Evolutionary conservation across 2,329 filamentous ascomycete species (phyloP).

Genomic region (Coniochaeta sp.): DNA sequence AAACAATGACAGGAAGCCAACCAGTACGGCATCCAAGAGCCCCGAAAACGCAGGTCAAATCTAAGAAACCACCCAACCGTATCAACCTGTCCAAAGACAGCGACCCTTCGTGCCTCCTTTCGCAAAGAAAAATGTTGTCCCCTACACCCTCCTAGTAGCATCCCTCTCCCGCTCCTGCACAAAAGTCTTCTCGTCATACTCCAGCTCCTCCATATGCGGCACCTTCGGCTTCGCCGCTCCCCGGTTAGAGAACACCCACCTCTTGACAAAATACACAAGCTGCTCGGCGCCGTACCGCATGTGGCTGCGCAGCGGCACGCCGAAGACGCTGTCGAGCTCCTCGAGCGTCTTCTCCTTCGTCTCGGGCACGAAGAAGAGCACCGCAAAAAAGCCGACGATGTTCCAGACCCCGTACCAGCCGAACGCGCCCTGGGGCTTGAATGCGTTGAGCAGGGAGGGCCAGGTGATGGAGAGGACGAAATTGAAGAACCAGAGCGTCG

Average conservation of each 20-base stretch:
- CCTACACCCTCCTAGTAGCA: constrained; percentile 6
- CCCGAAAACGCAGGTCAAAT: no score
- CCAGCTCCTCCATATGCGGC: constrained; percentile 2
- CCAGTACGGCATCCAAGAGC: no score
- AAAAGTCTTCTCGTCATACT: constrained; percentile 8
- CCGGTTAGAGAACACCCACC: constrained; percentile 9
- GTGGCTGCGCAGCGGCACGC: constrained; percentile 17
- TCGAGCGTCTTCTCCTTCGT: constrained; percentile 32
- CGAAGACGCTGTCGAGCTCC: constrained; percentile 29
- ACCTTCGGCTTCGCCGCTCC: background rate
- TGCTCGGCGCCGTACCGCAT: constrained; percentile 13
- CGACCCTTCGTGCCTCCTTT: background rate
- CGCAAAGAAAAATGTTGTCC: background rate
- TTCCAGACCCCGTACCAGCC: constrained; percentile 44
- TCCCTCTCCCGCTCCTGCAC: constrained; percentile 5
- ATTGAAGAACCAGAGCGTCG: constrained; percentile 43
- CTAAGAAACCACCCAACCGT: no score
- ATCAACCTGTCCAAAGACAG: background rate
- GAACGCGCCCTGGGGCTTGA: constrained; percentile 40
- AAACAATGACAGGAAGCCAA: background rate
- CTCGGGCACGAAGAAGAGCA: constrained; percentile 30
- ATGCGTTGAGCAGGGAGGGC: constrained; percentile 35
- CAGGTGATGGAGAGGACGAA: constrained; percentile 36
- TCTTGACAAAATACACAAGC: constrained; percentile 11
- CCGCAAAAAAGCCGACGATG: constrained; percentile 34